Conservation (phyloP, 306 rosid species). For the Vigna nakashimae region DNA sequence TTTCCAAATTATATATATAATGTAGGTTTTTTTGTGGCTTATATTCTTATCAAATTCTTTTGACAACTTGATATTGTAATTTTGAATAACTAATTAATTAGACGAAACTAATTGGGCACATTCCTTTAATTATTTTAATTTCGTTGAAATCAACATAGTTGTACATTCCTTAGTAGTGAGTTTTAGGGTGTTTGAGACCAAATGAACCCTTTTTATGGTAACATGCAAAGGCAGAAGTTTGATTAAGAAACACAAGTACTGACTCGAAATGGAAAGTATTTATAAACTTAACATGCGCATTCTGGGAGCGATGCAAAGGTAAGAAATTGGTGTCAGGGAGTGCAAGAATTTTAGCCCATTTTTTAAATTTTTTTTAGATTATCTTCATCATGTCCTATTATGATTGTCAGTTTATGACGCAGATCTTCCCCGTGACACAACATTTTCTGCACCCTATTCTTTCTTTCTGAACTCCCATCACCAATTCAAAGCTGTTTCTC, state of each 20-base stretch:
- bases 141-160: neutral
- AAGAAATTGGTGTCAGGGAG: slow-evolving; percentile 33
- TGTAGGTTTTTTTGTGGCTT: neutral
- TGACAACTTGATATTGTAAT: neutral
- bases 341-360: neutral
- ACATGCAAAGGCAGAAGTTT: slow-evolving; percentile 26
- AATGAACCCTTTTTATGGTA: slow-evolving; percentile 32
- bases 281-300: neutral
- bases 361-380: slow-evolving; percentile 14
- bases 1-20: neutral
- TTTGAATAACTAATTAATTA: neutral
- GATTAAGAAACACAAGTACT: slow-evolving; percentile 2
- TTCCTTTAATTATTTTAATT: slow-evolving; percentile 31
- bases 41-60: neutral
- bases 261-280: slow-evolving; percentile 36
- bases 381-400: slow-evolving; percentile 18
- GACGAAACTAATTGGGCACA: neutral
- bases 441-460: slow-evolving; percentile 3
- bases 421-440: slow-evolving; percentile 12
- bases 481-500: neutral
- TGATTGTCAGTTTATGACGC: slow-evolving; percentile 38
- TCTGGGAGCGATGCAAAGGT: slow-evolving; percentile 28
- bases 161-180: slow-evolving; percentile 35
- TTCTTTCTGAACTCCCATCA: neutral
- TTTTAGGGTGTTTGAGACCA: slow-evolving; percentile 23